Conservation (phyloP, 225 moss, liverwort and hornwort species). For the Pleurozium schreberi region DNA sequence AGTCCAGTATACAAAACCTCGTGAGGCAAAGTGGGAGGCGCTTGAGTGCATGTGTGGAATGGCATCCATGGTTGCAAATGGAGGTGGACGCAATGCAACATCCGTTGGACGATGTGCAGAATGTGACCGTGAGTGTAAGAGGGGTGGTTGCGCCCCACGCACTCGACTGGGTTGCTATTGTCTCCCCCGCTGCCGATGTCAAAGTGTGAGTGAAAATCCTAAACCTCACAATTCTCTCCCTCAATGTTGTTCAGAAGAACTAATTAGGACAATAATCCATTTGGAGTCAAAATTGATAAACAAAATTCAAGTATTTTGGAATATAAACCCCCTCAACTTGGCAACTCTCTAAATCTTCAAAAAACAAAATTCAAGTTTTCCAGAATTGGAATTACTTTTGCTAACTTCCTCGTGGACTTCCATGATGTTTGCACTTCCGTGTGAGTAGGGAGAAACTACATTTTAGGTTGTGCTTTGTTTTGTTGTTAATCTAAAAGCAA, state of each 20-base stretch:
- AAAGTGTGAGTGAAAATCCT: neutral
- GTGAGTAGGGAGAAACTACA: neutral
- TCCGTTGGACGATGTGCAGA: slow-evolving; percentile 25
- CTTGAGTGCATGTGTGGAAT: neutral
- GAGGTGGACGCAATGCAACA: slow-evolving; percentile 1
- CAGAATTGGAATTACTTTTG: neutral
- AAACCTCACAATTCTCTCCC: no score
- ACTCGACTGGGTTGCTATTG: slow-evolving; percentile 27
- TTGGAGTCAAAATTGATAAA: no score
- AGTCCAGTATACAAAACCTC: neutral
- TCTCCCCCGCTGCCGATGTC: slow-evolving; percentile 5
- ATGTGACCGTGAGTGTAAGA: slow-evolving; percentile 35
- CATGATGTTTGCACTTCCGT: neutral
- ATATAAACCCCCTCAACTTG: no score
- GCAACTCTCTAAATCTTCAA: neutral
- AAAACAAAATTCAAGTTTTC: neutral
- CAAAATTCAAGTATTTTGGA: no score
- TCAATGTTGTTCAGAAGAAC: no score
- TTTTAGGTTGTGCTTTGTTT: neutral
- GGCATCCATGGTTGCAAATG: slow-evolving; percentile 22
- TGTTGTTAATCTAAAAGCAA: neutral
- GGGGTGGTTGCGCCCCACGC: slow-evolving; percentile 13
- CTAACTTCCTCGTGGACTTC: no score
- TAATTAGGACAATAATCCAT: no score
- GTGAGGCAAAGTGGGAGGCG: neutral